phyloP scores from a whole-genome alignment of 352 stramenopile species.

The Phytophthora nicotianae region DNA sequence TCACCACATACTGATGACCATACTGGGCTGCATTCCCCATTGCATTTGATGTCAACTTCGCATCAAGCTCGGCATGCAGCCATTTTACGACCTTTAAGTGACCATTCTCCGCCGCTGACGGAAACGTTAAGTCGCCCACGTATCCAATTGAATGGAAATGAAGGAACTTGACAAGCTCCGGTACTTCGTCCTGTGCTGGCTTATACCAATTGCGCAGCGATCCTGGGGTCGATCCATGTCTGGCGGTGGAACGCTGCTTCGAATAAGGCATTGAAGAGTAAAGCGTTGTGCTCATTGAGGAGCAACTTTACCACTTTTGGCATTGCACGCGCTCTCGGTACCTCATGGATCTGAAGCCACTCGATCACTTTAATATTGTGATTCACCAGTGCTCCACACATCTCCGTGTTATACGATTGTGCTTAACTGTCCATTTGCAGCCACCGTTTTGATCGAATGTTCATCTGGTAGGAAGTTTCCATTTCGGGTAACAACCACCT shows the following conservation, averaged over 20 bases:
- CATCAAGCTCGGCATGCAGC: slow-evolving; percentile 16
- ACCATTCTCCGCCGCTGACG: slow-evolving; percentile 21
- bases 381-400: slow-evolving; percentile 25
- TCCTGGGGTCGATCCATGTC: too few species aligned
- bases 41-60: slow-evolving; percentile 11
- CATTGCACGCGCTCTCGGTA: slow-evolving; percentile 20
- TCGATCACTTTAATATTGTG: slow-evolving; percentile 14
- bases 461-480: slow-evolving; percentile 20
- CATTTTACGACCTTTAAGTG: slow-evolving; percentile 31
- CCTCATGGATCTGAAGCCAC: slow-evolving; percentile 20
- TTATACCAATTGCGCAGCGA: slow-evolving; percentile 27
- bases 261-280: slow-evolving; percentile 6
- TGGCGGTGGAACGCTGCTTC: too few species aligned
- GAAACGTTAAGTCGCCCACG: slow-evolving; percentile 22
- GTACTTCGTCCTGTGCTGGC: slow-evolving; percentile 22
- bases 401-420: slow-evolving; percentile 22
- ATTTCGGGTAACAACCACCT: slow-evolving; percentile 22
- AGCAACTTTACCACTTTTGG: slow-evolving; percentile 28
- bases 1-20: slow-evolving; percentile 25
- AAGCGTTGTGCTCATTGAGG: slow-evolving; percentile 18
- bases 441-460: slow-evolving; percentile 29
- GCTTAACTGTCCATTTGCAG: slow-evolving; percentile 19
- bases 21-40: slow-evolving; percentile 25
- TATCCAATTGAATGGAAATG: slow-evolving; percentile 15
- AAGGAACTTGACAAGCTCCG: slow-evolving; percentile 29